Percentiles rank a stretch among this genome's conserved stretches.
phyloP scores from a whole-genome alignment of 2,329 filamentous ascomycete species.

The Colletotrichum tabaci region DNA sequence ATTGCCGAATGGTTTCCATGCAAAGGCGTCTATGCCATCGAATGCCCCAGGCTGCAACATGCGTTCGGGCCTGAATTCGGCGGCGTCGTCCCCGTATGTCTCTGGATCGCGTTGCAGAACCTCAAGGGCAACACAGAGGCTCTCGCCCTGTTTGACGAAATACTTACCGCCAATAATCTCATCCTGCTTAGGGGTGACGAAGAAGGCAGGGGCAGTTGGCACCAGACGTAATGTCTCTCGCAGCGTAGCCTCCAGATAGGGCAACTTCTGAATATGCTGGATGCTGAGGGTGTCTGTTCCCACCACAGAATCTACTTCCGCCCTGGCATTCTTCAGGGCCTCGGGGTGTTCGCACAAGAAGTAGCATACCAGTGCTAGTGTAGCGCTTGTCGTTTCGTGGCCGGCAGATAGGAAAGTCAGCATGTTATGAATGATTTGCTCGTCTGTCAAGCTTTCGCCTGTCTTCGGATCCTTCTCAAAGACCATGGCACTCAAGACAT shows the following conservation, averaged over 20 bases:
- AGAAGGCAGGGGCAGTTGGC: constrained; percentile 72
- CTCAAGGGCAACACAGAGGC: constrained; percentile 63
- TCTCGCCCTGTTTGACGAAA: constrained; percentile 66
- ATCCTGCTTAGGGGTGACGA: constrained; percentile 67
- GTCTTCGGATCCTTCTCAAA: constrained; percentile 77
- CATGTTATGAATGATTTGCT: constrained; percentile 77
- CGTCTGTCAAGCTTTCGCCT: constrained; percentile 74
- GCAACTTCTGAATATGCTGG: constrained; percentile 75
- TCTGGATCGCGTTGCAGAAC: constrained; percentile 73
- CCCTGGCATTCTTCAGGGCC: constrained; percentile 71
- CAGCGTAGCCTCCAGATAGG: constrained; percentile 76
- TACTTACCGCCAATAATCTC: constrained; percentile 74
- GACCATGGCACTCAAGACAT: constrained; percentile 78
- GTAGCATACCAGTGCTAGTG: constrained; percentile 76
- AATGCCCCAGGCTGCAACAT: constrained; percentile 78
- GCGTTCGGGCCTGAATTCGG: constrained; percentile 78
- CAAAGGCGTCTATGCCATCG: constrained; percentile 66
- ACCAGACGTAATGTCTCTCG: constrained; percentile 76
- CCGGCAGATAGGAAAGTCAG: constrained; percentile 81
- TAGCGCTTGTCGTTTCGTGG: constrained; percentile 79
- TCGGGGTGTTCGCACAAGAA: constrained; percentile 75
- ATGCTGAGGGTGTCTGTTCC: constrained; percentile 70
- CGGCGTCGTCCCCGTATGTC: constrained; percentile 76
- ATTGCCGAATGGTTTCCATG: constrained; percentile 80
- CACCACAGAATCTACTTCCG: constrained; percentile 77